phyloP scores from a whole-genome alignment of 352 stramenopile genomes.

The Globisporangium takayamanum region DNA sequence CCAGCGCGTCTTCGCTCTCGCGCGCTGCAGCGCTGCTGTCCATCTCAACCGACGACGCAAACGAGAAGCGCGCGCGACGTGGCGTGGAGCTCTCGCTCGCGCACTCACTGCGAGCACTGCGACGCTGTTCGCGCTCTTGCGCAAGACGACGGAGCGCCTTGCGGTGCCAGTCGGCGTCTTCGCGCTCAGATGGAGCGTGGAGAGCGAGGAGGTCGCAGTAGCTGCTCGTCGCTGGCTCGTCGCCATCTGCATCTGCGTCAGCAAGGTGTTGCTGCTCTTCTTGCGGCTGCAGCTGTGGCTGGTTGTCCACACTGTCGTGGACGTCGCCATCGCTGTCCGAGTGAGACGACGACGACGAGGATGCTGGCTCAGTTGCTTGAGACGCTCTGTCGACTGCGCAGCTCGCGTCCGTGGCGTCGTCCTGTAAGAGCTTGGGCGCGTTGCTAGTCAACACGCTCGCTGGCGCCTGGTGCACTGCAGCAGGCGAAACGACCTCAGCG shows the following conservation, averaged over 20 bases:
- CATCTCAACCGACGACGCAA: conserved; percentile 9
- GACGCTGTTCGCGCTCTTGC: conserved; percentile 26
- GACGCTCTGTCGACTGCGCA: no score
- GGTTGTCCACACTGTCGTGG: no score
- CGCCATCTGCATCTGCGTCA: neutral
- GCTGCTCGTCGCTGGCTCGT: conserved; percentile 5
- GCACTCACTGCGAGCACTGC: neutral
- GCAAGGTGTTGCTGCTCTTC: no score
- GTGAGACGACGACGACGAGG: no score
- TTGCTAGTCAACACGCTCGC: no score
- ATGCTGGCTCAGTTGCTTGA: no score
- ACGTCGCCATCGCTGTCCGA: no score
- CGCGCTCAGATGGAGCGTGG: conserved; percentile 6
- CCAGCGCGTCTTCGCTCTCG: conserved; percentile 2
- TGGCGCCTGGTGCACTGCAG: no score
- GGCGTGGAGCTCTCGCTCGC: neutral
- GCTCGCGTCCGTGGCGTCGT: no score
- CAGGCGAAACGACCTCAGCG: no score
- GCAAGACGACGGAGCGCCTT: conserved; percentile 32
- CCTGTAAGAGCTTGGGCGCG: no score
- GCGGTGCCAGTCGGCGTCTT: conserved; percentile 24
- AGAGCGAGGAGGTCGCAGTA: conserved; percentile 38
- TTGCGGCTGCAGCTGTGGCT: no score
- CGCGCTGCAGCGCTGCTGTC: conserved; percentile 1
- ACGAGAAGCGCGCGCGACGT: conserved; percentile 4